Percentiles rank a stretch among this genome's conserved stretches.
Evolutionary conservation across 73 alveolate genomes (phyloP).

Genomic region (Uronychia setigera): DNA sequence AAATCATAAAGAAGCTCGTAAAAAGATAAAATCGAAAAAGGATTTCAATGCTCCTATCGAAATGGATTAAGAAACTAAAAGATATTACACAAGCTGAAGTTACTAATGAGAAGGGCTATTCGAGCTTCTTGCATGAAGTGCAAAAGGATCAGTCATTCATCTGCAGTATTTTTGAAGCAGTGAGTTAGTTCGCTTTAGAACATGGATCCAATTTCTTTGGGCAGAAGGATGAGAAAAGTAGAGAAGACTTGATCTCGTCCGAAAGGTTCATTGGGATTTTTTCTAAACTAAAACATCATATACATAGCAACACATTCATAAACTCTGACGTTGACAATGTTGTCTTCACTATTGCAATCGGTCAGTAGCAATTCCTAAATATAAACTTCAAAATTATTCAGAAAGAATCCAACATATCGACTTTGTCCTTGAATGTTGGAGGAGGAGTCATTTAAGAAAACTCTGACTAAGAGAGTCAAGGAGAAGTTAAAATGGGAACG

Average conservation of each 20-base stretch:
- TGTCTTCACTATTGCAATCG: not conserved
- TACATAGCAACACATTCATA: not conserved
- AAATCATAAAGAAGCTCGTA: not conserved
- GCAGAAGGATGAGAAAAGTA: not conserved
- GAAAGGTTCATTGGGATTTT: not conserved
- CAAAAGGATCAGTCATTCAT: not conserved
- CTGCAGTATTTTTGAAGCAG: not conserved
- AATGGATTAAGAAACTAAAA: not conserved
- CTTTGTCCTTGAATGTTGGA: not conserved
- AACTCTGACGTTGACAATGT: not conserved
- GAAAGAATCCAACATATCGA: not conserved
- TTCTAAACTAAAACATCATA: not conserved
- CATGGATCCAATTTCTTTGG: not conserved
- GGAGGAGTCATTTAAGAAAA: not conserved
- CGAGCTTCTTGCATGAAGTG: not conserved
- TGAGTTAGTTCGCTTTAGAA: not conserved
- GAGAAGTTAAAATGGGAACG: too few species aligned
- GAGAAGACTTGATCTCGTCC: not conserved
- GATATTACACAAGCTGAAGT: not conserved
- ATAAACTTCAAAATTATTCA: not conserved
- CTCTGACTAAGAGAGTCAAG: too few species aligned
- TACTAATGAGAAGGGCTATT: not conserved
- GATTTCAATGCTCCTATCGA: not conserved
- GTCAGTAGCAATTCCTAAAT: not conserved
- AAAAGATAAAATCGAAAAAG: not conserved